Conservation (phyloP, 208 protist species). For the Trichomonas vaginalis region DNA sequence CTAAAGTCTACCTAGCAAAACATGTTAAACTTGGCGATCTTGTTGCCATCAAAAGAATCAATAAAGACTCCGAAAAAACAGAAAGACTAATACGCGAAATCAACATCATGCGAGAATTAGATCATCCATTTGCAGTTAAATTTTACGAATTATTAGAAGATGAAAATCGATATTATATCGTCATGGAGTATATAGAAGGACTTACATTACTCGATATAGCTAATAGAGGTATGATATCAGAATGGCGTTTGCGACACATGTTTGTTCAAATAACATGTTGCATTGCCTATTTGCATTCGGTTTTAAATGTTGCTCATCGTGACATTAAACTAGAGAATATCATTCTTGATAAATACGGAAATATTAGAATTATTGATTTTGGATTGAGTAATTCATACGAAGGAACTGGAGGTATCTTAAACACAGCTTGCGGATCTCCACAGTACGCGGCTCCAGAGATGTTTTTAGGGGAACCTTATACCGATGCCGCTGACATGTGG, state of each 20-base stretch:
- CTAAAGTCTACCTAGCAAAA: background rate
- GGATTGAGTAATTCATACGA: background rate
- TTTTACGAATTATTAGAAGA: slow-evolving; percentile 29
- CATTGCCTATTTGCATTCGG: background rate
- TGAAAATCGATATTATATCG: background rate
- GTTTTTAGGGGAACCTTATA: background rate
- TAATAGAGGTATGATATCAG: background rate
- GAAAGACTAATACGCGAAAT: slow-evolving; percentile 30
- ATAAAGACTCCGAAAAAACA: background rate
- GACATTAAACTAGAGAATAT: background rate
- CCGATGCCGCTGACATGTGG: background rate
- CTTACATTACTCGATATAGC: background rate
- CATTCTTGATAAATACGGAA: background rate
- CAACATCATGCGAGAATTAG: background rate
- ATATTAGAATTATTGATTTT: slow-evolving; percentile 14
- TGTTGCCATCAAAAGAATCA: background rate
- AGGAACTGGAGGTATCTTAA: background rate
- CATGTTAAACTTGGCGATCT: background rate
- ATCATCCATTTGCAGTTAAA: slow-evolving; percentile 37
- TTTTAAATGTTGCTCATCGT: background rate
- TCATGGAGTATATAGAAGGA: background rate
- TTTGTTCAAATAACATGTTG: background rate
- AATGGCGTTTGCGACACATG: background rate
- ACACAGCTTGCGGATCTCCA: background rate
- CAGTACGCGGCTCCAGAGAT: background rate